Base-by-base conservation (phyloP, 345 rosid species). In the Erucastrum elatum region DNA sequence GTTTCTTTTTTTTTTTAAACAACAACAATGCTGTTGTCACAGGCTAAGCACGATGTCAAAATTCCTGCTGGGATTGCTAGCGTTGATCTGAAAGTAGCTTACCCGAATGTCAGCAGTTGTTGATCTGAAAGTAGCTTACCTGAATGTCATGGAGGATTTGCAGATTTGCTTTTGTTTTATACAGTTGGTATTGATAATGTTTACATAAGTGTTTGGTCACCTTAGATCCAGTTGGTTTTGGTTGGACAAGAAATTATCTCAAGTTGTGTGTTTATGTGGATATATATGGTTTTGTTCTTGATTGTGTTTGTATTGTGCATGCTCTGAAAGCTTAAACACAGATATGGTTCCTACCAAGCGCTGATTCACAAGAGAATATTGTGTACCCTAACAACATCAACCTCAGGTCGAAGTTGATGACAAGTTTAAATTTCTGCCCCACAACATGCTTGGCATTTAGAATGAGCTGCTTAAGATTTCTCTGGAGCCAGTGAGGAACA, bases 41-140 rank as follows among this genome's bases (percentile, higher is more conserved):
- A 94, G 93, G 81, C 96, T 77, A 87, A 82, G 82, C 94, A 94
- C 76, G 86, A 92, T 74, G 82, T 90, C 46, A 91, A 83, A 74
- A 21, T 60, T 82, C 85, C 85, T 0, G 89, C 82, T 77, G 94
- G 96, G 67, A 94, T 90, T 70, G 90, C 89, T 1, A 93, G 76
- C 26, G 78, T 84, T 71, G 96, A 90, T 82, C 93, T 94, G 39
- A 90, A 90, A 86, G 98, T 92, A 77, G 84, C 98, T 71, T 92
- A 90, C 76, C 92, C 93, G 6, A 84, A 82, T 26, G 35, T 4
- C 35, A 3, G 35, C 35, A 33, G 6, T 5, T 33, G 35, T 4
- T 33, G 35, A 33, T 3, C 35, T 33, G 35, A 33, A 33, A 33
- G 35, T 33, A 33, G 7, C 37, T 33, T 33, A 33, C 31, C 31